Evolutionary conservation across 306 rosid genomes (phyloP).

Genomic region (Vigna radiata): DNA sequence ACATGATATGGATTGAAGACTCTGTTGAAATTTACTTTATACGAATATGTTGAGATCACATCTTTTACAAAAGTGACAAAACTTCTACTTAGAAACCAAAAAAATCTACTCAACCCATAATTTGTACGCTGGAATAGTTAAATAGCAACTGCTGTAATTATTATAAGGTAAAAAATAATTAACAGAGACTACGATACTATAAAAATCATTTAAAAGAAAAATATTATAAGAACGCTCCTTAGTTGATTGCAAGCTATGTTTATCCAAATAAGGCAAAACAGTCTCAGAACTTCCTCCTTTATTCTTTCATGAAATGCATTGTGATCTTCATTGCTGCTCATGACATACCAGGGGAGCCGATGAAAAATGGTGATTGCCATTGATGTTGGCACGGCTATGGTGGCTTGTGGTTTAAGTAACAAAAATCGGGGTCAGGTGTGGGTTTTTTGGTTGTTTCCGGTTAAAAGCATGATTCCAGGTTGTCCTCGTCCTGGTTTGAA

Average conservation of each 20-base stretch:
- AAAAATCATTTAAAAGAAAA: too few relatives aligned
- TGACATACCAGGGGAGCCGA: neutral
- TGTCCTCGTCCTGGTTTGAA: too few relatives aligned
- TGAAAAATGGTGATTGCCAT: neutral
- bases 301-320: neutral
- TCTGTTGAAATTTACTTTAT: neutral
- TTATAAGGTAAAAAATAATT: too few relatives aligned
- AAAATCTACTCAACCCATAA: neutral
- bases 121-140: neutral
- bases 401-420: neutral
- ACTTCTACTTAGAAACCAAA: neutral
- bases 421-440: neutral
- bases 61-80: neutral
- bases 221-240: neutral
- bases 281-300: neutral
- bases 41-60: constrained; percentile 12
- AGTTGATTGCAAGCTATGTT: too few relatives aligned
- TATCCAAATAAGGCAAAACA: too few relatives aligned
- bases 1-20: neutral
- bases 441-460: neutral
- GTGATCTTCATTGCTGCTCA: neutral
- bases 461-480: neutral
- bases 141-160: neutral
- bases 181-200: too few relatives aligned
- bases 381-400: neutral